phyloP scores from a whole-genome alignment of 2,329 filamentous ascomycete species.

The Colletotrichum eremochloae region DNA sequence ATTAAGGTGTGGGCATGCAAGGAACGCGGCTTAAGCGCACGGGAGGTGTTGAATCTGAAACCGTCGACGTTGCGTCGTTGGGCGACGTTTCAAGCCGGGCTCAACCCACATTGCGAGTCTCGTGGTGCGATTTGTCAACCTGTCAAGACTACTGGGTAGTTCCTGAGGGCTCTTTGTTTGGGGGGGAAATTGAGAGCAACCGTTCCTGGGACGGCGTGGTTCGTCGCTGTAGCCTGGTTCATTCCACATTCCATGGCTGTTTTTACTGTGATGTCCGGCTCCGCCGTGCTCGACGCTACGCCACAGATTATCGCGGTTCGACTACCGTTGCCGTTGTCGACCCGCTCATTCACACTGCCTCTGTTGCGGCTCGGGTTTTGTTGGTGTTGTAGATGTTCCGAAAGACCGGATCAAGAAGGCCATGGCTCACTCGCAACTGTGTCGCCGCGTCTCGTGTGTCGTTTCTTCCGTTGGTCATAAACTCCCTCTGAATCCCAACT shows the following conservation, averaged over 20 bases:
- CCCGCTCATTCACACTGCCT: not conserved
- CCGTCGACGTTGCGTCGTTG: constrained; percentile 41
- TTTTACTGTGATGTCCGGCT: not conserved
- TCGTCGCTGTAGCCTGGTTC: constrained; percentile 28
- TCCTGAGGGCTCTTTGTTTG: constrained; percentile 6
- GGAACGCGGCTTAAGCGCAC: constrained; percentile 41
- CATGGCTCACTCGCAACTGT: constrained; percentile 29
- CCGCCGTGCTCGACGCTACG: constrained; percentile 1
- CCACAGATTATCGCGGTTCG: not conserved
- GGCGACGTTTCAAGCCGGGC: constrained; percentile 41
- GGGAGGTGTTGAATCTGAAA: constrained; percentile 41
- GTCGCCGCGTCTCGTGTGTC: constrained; percentile 32
- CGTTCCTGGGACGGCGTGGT: constrained; percentile 31
- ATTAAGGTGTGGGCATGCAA: constrained; percentile 42
- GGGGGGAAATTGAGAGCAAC: not conserved
- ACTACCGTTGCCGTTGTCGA: not conserved
- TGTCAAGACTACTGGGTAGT: not conserved
- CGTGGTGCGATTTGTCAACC: constrained; percentile 36
- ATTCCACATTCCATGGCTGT: constrained; percentile 29
- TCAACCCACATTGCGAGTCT: constrained; percentile 36
- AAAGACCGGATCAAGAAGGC: constrained; percentile 25
- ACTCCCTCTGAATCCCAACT: constrained; percentile 27
- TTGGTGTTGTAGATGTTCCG: constrained; percentile 10
- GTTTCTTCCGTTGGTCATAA: not conserved
- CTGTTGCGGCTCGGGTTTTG: constrained; percentile 41